phyloP scores from a whole-genome alignment of 2,329 filamentous ascomycete species.

The Fusarium incarnatum region DNA sequence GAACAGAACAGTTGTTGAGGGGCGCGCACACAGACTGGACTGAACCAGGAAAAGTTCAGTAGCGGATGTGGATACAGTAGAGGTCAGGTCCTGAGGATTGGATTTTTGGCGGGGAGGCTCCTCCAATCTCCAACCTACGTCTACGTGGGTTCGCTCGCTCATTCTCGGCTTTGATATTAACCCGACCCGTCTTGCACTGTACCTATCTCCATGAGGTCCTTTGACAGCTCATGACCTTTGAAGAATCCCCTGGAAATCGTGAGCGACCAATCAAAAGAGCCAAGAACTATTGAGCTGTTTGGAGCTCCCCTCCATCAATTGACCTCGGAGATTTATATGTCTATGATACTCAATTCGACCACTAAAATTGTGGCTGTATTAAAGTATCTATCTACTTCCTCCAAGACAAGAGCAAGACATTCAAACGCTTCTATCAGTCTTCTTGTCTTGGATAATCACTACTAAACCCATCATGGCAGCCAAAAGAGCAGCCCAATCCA shows the following conservation, averaged over 20 bases:
- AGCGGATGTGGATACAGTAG: constrained; percentile 41
- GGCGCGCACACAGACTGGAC: constrained; percentile 39
- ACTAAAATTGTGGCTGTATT: constrained; percentile 10
- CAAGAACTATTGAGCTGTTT: constrained; percentile 1
- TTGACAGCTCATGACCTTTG: constrained; percentile 17
- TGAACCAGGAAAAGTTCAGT: constrained; percentile 50
- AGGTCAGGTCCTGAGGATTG: constrained; percentile 30
- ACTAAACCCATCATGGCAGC: constrained; percentile 16
- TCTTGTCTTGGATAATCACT: constrained; percentile 1
- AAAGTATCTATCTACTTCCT: background rate
- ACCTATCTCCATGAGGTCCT: background rate
- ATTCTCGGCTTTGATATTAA: constrained; percentile 43
- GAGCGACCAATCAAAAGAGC: constrained; percentile 14
- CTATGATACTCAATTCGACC: background rate
- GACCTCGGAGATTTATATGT: background rate
- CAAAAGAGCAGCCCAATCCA: constrained; percentile 21
- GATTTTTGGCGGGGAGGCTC: constrained; percentile 51
- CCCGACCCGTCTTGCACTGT: constrained; percentile 38
- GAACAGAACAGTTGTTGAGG: constrained; percentile 46
- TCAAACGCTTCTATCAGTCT: background rate
- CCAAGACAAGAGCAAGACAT: constrained; percentile 6
- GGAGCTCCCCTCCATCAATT: constrained; percentile 14
- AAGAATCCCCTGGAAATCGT: constrained; percentile 16
- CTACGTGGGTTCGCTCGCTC: constrained; percentile 26
- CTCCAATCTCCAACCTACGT: constrained; percentile 14